A percentile compares a stretch with the other conserved stretches of the same genome.
Conservation (phyloP, 2,329 filamentous ascomycete species). For the Epichloe sibirici region DNA sequence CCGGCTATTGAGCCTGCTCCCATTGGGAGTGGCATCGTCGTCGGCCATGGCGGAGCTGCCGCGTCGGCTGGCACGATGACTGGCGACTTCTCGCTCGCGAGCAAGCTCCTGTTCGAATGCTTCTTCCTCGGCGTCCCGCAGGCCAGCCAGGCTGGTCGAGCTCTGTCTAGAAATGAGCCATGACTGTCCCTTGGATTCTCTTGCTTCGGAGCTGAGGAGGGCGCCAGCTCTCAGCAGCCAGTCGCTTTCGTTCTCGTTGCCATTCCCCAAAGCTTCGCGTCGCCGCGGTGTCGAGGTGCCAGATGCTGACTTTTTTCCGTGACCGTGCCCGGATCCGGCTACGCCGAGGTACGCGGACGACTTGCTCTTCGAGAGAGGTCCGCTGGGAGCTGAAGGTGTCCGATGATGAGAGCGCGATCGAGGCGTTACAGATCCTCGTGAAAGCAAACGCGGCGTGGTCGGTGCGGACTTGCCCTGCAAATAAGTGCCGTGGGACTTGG, state of each 20-base stretch:
- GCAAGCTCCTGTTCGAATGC: constrained; percentile 39
- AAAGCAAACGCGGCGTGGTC: constrained; percentile 50
- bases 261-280: constrained; percentile 18
- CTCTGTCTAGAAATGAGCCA: constrained; percentile 56
- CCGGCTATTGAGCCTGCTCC: constrained; percentile 38
- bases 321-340: constrained; percentile 6
- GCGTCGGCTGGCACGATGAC: constrained; percentile 35
- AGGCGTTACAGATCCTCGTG: constrained; percentile 38
- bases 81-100: constrained; percentile 35
- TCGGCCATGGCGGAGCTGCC: constrained; percentile 29
- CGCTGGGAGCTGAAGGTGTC: constrained; percentile 24
- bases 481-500: constrained; percentile 34
- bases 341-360: constrained; percentile 43
- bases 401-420: constrained; percentile 34
- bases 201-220: constrained; percentile 46
- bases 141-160: constrained; percentile 46
- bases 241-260: constrained; percentile 41
- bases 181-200: constrained; percentile 56
- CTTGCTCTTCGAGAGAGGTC: constrained; percentile 45
- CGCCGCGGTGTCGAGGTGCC: constrained; percentile 24
- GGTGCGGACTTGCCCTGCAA: constrained; percentile 51
- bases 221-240: constrained; percentile 55
- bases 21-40: constrained; percentile 24
- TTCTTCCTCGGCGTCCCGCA: constrained; percentile 40
- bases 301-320: constrained; percentile 12